Base-by-base conservation (phyloP, 202 grass and related monocot species). In the Dendrocalamus latiflorus region DNA sequence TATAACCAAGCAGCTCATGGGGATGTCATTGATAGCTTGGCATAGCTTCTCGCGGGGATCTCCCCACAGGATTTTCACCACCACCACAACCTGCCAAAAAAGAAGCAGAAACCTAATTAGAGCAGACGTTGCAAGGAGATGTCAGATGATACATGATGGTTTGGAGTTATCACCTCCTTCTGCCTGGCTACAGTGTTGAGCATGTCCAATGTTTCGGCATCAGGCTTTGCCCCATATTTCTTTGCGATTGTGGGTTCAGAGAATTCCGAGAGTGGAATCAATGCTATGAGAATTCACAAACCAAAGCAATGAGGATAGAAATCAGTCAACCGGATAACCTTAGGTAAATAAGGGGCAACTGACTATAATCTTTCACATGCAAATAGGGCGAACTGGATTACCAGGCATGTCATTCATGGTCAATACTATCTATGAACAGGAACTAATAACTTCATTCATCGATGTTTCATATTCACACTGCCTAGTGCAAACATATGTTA, bases 161-260 rank as follows among this genome's bases (percentile, higher is more conserved):
- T 1, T 75, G 9, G 33, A 65, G 38, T 61, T 36, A 49, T 51
- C 43, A 95, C 95, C 85, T 93, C 85, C 83, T 98, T 93, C 80
- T 93, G 85, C 65, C 38, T 81, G 53, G 91, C 87, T 60, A 93
- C 13, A 10, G 91, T 93, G 86, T 89, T 90, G 28, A 98, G 89
- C 15, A 95, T 65, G 74, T 98, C 95, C 65, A 95, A 61, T 12
- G 91, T 95, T 87, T 95, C 85, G 38, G 93, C 85, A 74, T 98
- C 95, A 30, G 93, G 89, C 47, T 93, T 93, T 78, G 86, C 82
- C 4, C 95, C 95, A 53, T 98, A 98, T 76, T 93, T 98, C 83
- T 91, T 91, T 42, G 76, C 18, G 2, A 80, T 75, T 5, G 15
- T 20, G n/a, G 93, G 93, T 1, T 91, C 61, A 9, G 85, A 95